Percentiles rank a stretch among this genome's conserved stretches.
Conservation (phyloP, 805 yeast genomes). For the Metschnikowia cubensis region DNA sequence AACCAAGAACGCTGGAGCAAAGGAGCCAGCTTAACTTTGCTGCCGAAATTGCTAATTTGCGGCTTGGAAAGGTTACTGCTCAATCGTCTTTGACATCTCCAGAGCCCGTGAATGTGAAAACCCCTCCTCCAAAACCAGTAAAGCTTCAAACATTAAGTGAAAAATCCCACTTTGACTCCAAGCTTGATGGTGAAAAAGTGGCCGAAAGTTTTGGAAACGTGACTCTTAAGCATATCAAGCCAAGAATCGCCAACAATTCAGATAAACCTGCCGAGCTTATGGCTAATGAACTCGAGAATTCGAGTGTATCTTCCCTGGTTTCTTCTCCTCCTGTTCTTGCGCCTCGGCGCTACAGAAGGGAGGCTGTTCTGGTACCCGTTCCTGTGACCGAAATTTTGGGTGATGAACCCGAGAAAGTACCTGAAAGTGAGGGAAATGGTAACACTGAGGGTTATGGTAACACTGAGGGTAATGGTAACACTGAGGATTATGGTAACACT, state of each 20-base stretch:
- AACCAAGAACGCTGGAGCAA: not conserved
- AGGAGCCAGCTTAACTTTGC: conserved; percentile 23
- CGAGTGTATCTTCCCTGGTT: conserved; percentile 29
- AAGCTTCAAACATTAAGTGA: not conserved
- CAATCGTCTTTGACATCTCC: not conserved
- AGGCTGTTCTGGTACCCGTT: conserved; percentile 16
- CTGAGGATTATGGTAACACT: too few relatives aligned
- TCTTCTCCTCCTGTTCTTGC: conserved; percentile 35
- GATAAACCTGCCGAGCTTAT: conserved; percentile 3
- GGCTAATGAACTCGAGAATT: not conserved
- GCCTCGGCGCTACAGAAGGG: conserved; percentile 18
- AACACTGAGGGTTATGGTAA: too few relatives aligned
- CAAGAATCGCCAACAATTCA: conserved; percentile 7
- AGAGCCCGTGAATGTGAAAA: not conserved
- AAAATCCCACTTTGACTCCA: not conserved
- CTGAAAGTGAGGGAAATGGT: too few relatives aligned
- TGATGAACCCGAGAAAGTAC: too few relatives aligned
- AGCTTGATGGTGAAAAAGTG: not conserved
- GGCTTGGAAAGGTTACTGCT: conserved; percentile 1
- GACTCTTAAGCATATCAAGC: conserved; percentile 19
- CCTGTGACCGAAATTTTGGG: conserved; percentile 20
- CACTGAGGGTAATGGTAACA: too few relatives aligned
- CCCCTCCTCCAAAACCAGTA: not conserved
- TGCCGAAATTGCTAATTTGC: conserved; percentile 22
- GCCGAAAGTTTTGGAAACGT: conserved; percentile 11